phyloP scores from a whole-genome alignment of 495 filamentous ascomycete species.

The Trichoderma gamsii region DNA sequence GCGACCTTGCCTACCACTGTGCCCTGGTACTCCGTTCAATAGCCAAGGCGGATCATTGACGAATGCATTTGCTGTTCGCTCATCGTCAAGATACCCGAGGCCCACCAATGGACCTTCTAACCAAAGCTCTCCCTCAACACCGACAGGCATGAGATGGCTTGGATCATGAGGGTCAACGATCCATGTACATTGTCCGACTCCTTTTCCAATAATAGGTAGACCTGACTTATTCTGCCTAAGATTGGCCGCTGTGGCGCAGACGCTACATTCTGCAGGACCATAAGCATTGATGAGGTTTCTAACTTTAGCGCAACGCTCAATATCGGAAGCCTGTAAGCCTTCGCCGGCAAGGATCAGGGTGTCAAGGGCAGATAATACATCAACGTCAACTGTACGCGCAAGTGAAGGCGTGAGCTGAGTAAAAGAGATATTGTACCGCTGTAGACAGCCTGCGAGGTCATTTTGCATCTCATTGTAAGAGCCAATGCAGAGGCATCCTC shows the following conservation, averaged over 20 bases:
- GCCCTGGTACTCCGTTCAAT: conserved; percentile 14
- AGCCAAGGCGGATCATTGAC: conserved; percentile 42
- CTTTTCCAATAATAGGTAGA: conserved; percentile 23
- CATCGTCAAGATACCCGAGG: conserved; percentile 49
- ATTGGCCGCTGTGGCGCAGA: conserved; percentile 31
- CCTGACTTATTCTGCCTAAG: conserved; percentile 18
- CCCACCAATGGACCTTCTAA: conserved; percentile 43
- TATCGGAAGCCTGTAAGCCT: not conserved
- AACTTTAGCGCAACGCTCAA: conserved; percentile 15
- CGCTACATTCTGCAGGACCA: too few species aligned
- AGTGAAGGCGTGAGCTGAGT: not conserved
- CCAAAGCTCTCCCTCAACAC: conserved; percentile 42
- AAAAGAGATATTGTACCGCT: not conserved
- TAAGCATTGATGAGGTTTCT: too few species aligned
- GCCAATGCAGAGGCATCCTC: conserved; percentile 52
- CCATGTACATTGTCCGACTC: conserved; percentile 24
- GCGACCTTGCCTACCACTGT: conserved; percentile 19
- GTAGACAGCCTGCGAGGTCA: too few species aligned
- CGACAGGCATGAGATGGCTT: conserved; percentile 33
- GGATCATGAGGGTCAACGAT: conserved; percentile 28
- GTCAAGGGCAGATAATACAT: not conserved
- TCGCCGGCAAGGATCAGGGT: not conserved
- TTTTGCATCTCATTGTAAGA: conserved; percentile 40
- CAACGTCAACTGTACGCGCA: not conserved
- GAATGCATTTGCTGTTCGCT: conserved; percentile 46